Evolutionary conservation across 306 rosid genomes (phyloP), one percentile per base, ranked within the genome.

Genomic region (Mucuna pruriens): DNA sequence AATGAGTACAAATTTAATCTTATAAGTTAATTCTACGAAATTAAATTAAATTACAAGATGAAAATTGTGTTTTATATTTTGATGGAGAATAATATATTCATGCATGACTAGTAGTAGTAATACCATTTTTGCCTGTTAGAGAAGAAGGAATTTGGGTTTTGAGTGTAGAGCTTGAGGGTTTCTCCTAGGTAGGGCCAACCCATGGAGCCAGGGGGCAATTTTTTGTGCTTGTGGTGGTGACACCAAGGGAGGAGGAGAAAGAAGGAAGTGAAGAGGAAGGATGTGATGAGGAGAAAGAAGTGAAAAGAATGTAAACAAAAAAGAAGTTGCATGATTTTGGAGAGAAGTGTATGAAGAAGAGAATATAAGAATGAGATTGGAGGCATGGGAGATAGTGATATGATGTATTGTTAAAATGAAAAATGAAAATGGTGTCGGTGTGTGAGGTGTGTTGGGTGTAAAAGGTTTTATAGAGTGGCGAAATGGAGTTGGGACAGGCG

Each of bases 121-220:
- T 67, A 69, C 75, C 97, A 69, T 84, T 87, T 89, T 12, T 89
- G 93, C 29, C 94, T 67, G 62, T 77, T 77, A 63, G 92, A 89
- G 71, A 94, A 94, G 89, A 94, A 94, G 79, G 89, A 83, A 63
- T 94, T 91, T 13, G 97, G 97, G 75, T 94, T 90, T 69, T 89
- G 80, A 31, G 91, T 82, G 69, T 92, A 94, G 52, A 94, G 97
- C 71, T 85, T 85, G 78, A 86, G 89, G 66, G 98, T 92, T 80
- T 94, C 97, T 63, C 97, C 98, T 0, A 92, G 71, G 76, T 84
- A 90, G 33, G 97, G 97, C 98, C 97, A 92, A 1, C 98, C 98
- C 93, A 94, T 80, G 11, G 97, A 94, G 57, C 98, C 98, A 3
- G 97, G 98, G 4, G 98, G 98, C 7, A 94, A 82, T 75, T 83